Conservation (phyloP, 75 land plant species). For the Cunninghamia lanceolata region DNA sequence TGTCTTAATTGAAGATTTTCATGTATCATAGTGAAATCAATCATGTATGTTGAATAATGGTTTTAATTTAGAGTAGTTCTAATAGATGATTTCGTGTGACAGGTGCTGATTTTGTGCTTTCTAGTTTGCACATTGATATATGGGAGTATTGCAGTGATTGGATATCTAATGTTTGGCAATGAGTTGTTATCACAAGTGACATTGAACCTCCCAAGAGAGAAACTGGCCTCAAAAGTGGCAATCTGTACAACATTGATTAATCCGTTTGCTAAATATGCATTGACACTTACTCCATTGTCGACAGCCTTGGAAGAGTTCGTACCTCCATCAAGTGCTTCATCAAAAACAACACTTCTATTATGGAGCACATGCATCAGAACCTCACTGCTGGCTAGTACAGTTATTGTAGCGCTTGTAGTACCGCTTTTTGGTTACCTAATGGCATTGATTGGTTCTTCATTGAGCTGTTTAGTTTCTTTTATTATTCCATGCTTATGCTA, state of each 20-base stretch:
- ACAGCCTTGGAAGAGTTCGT: slow-evolving; percentile 44
- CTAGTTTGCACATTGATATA: slow-evolving; percentile 54
- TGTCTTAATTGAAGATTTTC: neutral
- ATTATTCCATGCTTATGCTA: slow-evolving; percentile 73
- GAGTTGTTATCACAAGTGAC: slow-evolving; percentile 60
- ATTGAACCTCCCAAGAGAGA: slow-evolving; percentile 41
- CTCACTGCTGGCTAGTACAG: slow-evolving; percentile 50
- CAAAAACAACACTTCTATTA: neutral
- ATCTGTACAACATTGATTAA: slow-evolving; percentile 48
- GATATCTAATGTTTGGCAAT: slow-evolving; percentile 88
- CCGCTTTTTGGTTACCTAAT: slow-evolving; percentile 80
- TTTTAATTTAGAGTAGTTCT: neutral
- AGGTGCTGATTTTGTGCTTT: slow-evolving; percentile 75
- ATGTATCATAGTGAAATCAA: neutral
- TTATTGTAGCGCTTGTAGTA: slow-evolving; percentile 58
- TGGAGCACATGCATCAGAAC: slow-evolving; percentile 48
- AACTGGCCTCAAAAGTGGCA: slow-evolving; percentile 35
- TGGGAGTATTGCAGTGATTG: slow-evolving; percentile 68
- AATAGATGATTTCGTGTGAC: slow-evolving; percentile 7
- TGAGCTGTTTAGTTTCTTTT: slow-evolving; percentile 71
- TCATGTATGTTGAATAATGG: neutral
- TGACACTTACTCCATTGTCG: slow-evolving; percentile 48
- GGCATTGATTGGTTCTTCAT: slow-evolving; percentile 82
- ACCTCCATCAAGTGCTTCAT: neutral
- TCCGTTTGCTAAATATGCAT: slow-evolving; percentile 55